Evolutionary conservation across 331 rosid species (phyloP), one percentile per base, ranked within the genome.

Genomic region (Pyracantha coccinea): DNA sequence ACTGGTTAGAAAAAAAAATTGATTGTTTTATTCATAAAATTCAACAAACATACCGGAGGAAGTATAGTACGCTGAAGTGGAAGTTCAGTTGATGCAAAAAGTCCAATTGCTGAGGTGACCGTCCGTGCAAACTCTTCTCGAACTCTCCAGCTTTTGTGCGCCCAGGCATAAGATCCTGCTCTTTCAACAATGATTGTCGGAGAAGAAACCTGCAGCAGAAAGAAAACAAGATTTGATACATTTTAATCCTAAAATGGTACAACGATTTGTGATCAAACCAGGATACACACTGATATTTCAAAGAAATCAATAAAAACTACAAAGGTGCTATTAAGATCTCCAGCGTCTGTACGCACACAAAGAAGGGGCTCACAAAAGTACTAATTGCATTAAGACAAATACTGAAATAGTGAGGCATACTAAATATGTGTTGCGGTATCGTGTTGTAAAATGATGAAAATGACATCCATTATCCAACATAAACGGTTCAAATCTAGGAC

Each of bases 81-180:
- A 74, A 95, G 99, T 85, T 95, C 99, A 0, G 99, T 90, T 45
- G 99, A 76, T 20, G 99, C 83, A 84, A 95, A 95, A 74, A 95
- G 92, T 59, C 88, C 86, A 74, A 92, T 92, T 65, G 98, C 98
- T 47, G 98, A 86, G 7, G 98, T 92, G 64, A 95, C 99, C 4
- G 99, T 95, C 52, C 99, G 88, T 5, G 93, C 89, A 76, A 95
- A 95, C 86, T 95, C 99, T 86, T 92, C 99, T 70, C 99, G 81
- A 20, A 92, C 96, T 83, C 97, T 92, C 99, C 99, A 95, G 81
- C 99, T 95, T 84, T 72, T 95, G 81, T 95, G 99, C 10, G 85
- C 71, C 99, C 99, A 95, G n/a, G 97, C 99, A 80, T 74, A 95
- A 62, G 97, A 89, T 45, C 99, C 99, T 25, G 99, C 96, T 83